Conservation (phyloP, 208 protist species). For the Wallacemonas sp. region DNA sequence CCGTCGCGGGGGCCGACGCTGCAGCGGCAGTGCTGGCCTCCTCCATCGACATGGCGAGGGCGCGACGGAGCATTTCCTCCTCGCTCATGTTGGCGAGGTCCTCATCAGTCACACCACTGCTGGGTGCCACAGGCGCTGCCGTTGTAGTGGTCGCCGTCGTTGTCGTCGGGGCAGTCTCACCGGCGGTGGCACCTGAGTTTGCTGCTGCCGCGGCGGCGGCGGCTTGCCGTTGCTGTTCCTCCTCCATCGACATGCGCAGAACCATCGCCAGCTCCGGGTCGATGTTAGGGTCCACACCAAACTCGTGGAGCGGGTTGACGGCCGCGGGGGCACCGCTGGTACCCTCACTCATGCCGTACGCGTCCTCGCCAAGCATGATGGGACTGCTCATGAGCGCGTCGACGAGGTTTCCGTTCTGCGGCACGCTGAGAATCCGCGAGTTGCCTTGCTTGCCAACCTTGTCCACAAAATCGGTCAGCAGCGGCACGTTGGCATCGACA, state of each 20-base stretch:
- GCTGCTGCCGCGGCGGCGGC: constrained; percentile 39
- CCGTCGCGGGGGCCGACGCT: background rate
- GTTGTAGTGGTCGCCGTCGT: constrained; percentile 14
- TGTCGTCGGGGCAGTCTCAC: background rate
- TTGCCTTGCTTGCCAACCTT: constrained; percentile 87
- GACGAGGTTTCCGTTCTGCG: constrained; percentile 80
- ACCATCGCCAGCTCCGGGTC: constrained; percentile 96
- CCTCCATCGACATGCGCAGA: constrained; percentile 94
- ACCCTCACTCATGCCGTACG: constrained; percentile 16
- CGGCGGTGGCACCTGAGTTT: background rate
- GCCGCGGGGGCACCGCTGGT: constrained; percentile 17
- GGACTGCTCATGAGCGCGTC: constrained; percentile 92
- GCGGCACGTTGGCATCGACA: constrained; percentile 86
- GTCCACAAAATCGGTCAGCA: constrained; percentile 92
- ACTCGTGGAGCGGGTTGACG: constrained; percentile 37
- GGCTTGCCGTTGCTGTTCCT: constrained; percentile 90
- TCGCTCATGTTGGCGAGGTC: constrained; percentile 73
- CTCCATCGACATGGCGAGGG: constrained; percentile 80
- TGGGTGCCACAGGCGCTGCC: background rate
- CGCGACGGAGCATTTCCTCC: constrained; percentile 82
- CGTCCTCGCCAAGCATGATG: constrained; percentile 77
- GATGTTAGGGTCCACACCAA: constrained; percentile 89
- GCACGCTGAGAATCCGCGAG: constrained; percentile 87
- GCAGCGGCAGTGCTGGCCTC: constrained; percentile 26
- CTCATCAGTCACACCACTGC: background rate